A percentile compares a stretch with the other conserved stretches of the same genome.
Conservation (phyloP, 306 rosid species). For the Lagenaria siceraria region DNA sequence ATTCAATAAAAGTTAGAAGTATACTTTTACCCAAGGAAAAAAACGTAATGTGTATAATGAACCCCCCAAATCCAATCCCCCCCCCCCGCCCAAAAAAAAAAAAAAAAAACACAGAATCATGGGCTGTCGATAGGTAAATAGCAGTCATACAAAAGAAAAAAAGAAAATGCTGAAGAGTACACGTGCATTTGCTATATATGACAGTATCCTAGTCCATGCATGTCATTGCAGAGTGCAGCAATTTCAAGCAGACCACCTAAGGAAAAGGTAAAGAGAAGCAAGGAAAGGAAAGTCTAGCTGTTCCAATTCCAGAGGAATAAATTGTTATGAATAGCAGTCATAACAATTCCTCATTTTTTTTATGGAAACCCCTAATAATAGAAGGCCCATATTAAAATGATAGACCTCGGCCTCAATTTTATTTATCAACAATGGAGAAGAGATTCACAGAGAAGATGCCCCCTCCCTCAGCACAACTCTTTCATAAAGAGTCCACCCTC, state of each 20-base stretch:
- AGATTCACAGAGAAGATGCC: too few relatives aligned
- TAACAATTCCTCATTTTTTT: background rate
- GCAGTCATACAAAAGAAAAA: background rate
- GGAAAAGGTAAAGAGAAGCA: background rate
- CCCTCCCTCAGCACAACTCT: too few relatives aligned
- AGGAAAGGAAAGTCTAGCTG: background rate
- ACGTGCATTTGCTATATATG: background rate
- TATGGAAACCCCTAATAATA: background rate
- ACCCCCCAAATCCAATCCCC: background rate
- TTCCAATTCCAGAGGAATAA: background rate
- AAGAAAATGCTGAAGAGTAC: background rate
- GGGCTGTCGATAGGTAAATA: background rate
- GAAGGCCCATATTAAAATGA: background rate
- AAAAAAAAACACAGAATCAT: background rate
- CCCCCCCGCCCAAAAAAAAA: too few relatives aligned
- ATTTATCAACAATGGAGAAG: too few relatives aligned
- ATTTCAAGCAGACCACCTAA: background rate
- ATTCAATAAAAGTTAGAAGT: slow-evolving; percentile 5
- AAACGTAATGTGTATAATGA: background rate
- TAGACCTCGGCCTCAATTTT: too few relatives aligned
- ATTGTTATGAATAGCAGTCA: background rate
- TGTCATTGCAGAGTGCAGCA: background rate
- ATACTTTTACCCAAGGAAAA: slow-evolving; percentile 1
- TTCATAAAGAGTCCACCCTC: too few relatives aligned
- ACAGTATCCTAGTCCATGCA: background rate